Conservation (phyloP, 2,329 filamentous ascomycete species). For the Penicillium aurantiogriseum region DNA sequence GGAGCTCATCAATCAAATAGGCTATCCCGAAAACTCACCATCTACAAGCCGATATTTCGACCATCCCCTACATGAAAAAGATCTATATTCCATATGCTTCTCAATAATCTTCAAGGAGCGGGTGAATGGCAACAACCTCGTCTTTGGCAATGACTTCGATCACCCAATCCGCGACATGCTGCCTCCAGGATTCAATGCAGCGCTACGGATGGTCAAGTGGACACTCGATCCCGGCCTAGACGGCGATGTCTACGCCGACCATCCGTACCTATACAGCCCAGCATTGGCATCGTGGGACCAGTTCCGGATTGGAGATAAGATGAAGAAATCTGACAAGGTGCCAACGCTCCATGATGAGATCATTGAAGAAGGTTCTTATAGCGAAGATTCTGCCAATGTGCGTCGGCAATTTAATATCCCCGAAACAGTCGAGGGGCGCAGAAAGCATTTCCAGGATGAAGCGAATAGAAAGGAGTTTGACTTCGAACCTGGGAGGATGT, state of each 20-base stretch:
- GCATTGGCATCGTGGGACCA: slow-evolving; percentile 77
- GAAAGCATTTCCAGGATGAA: slow-evolving; percentile 61
- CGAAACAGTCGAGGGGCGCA: slow-evolving; percentile 52
- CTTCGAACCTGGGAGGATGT: slow-evolving; percentile 62
- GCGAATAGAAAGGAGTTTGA: slow-evolving; percentile 55
- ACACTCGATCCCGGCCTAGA: slow-evolving; percentile 88
- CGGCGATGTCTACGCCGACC: slow-evolving; percentile 83
- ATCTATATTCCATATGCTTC: slow-evolving; percentile 84
- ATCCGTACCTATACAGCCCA: slow-evolving; percentile 81
- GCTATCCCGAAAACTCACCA: slow-evolving; percentile 71
- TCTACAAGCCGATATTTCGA: slow-evolving; percentile 74
- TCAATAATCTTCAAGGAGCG: slow-evolving; percentile 68
- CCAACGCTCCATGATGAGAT: slow-evolving; percentile 49
- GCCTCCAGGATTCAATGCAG: slow-evolving; percentile 81
- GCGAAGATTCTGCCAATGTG: slow-evolving; percentile 48
- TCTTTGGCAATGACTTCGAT: slow-evolving; percentile 96
- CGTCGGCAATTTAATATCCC: slow-evolving; percentile 55
- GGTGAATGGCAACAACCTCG: slow-evolving; percentile 69
- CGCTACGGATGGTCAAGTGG: slow-evolving; percentile 83
- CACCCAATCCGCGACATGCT: slow-evolving; percentile 81
- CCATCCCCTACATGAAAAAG: slow-evolving; percentile 64
- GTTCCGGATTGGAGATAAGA: slow-evolving; percentile 62
- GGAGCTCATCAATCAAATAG: slow-evolving; percentile 35
- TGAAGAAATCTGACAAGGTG: slow-evolving; percentile 26
- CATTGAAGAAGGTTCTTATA: slow-evolving; percentile 66